Conservation (phyloP, 176 grass and related monocot genomes). For the Oropetium thomaeum region DNA sequence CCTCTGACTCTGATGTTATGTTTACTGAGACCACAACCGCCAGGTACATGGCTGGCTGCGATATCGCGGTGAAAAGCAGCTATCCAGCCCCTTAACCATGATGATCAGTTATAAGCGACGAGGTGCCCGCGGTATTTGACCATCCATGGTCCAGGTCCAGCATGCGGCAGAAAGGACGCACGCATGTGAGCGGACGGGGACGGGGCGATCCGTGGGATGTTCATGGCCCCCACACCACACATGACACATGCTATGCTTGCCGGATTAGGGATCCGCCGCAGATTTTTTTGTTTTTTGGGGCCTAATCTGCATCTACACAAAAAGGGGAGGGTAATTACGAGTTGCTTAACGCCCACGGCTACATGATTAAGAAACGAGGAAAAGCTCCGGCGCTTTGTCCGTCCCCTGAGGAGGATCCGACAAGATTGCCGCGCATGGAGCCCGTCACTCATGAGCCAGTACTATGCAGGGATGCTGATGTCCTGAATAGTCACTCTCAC, state of each 20-base stretch:
- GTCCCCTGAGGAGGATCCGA: not conserved
- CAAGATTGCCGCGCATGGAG: constrained; percentile 24
- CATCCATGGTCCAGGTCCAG: not conserved
- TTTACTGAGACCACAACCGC: too few species aligned
- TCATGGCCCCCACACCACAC: not conserved
- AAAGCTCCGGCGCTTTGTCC: constrained; percentile 31
- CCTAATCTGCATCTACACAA: not conserved
- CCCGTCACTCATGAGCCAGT: not conserved
- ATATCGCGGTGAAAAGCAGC: not conserved
- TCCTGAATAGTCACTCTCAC: constrained; percentile 28
- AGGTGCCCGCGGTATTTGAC: not conserved
- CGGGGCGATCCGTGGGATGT: not conserved
- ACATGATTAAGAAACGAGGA: constrained; percentile 10
- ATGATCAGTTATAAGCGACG: too few species aligned
- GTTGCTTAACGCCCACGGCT: constrained; percentile 18
- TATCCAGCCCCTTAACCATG: too few species aligned
- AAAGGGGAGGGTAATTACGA: too few species aligned
- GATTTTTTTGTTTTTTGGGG: not conserved
- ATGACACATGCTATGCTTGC: too few species aligned
- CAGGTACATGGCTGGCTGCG: too few species aligned
- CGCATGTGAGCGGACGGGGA: not conserved
- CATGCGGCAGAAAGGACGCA: not conserved
- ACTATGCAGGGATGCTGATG: not conserved
- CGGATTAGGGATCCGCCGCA: not conserved
- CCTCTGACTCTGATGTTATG: too few species aligned